Evolutionary conservation across 345 rosid species (phyloP), one percentile per base, ranked within the genome.

Genomic region (Camelina sativa): DNA sequence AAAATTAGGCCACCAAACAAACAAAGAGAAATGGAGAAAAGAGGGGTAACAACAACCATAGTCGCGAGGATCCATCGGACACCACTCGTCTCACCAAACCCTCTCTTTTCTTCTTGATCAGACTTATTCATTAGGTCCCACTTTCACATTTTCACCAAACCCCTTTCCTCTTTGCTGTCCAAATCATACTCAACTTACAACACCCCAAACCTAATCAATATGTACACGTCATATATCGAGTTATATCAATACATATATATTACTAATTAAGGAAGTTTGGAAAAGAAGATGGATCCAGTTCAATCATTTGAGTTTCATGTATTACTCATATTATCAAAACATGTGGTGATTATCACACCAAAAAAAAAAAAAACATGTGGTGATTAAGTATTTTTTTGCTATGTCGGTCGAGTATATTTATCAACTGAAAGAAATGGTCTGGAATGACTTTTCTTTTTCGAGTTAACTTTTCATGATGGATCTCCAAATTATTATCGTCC

Each of bases 21-120:
- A 76, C 57, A 76, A 62, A 12, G 67, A 50, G 65, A 48, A 67
- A 67, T 47, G 61, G 62, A 50, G 73, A 10, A 46, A 69, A 47
- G 53, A 30, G 8, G 67, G 12, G 0, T 22, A 48, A 48, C 76
- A 72, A 63, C 80, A 69, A 69, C 75, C 75, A 76, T 51, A 62
- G 44, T 69, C 6, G 74, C 63, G 40, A 75, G 74, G 72, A 68
- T 75, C 69, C 48, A 75, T 75, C 64, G 56, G 7, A 68, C 37
- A 76, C 80, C 80, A 76, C 80, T 76, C 71, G 80, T 69, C 80
- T 76, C 80, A 76, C 80, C 75, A 76, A 69, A 76, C 75, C 80
- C 75, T 69, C 75, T 69, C 65, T 68, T 47, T 10, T 41, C 1
- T 59, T 56, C 65, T 54, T 65, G 30, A 28, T 28, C 30, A 28